Evolutionary conservation across 257 asterid genomes (phyloP), one percentile per base, ranked within the genome.

Genomic region (Ballota nigra): DNA sequence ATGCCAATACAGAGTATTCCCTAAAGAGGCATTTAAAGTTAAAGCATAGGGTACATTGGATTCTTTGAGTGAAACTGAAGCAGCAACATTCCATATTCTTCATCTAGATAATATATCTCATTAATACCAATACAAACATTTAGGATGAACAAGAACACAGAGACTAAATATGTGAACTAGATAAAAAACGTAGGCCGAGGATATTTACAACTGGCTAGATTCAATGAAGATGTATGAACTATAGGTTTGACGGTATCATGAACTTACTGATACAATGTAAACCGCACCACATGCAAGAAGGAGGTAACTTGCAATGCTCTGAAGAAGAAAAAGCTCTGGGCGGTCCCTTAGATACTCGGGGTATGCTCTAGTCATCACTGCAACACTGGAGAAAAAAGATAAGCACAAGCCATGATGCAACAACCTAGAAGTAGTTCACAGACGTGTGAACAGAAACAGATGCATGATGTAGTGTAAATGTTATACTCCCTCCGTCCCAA

Each of bases 321-420:
- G 99, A 59, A 94, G 83, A 68, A 94, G 95, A 77, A 86, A 83
- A 71, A 91, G 85, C 73, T 82, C 93, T 57, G 77, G 78, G 47
- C 66, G 87, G 76, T 86, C 43, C 77, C 76, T 85, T 77, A 80
- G 53, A 73, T 83, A 84, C 80, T 85, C 93, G 22, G 98, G 96
- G 72, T 86, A 94, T 70, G 99, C 99, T 85, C 97, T 85, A 66
- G 99, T 94, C 99, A 94, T 91, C 68, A 94, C 99, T 45, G 98
- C 99, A 80, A 91, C 99, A 73, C 99, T 94, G 79, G 67, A 74
- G 69, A 78, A 75, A 66, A 52, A 40, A 53, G 31, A 66, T 47
- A 49, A 67, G 67, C 63, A 63, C 4, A 43, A 24, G 33, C 26
- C 72, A 36, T 12, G 61, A 23, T 40, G 66, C 49, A 70, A 72